A percentile compares a stretch with the other conserved stretches of the same genome.
Conservation (phyloP, 2,329 filamentous ascomycete species). For the Botrytis fragariae region DNA sequence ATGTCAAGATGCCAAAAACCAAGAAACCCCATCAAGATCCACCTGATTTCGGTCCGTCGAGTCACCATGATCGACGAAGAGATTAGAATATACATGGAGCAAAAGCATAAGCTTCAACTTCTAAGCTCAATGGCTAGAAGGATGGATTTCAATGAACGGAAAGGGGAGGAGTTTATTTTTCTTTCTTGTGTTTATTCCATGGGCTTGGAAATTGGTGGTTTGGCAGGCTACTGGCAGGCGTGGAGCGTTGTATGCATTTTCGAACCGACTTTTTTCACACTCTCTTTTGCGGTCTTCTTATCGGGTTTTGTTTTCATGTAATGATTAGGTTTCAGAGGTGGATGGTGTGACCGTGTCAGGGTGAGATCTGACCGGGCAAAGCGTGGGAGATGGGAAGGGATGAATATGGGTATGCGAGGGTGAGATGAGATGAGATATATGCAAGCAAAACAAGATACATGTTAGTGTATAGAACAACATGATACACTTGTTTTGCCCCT, state of each 20-base stretch:
- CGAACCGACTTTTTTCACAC: constrained; percentile 15
- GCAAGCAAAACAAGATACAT: constrained; percentile 12
- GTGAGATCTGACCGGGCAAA: neutral
- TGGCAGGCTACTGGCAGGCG: constrained; percentile 20
- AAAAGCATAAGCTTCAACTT: constrained; percentile 3
- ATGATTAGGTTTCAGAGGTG: constrained; percentile 18
- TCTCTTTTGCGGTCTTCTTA: constrained; percentile 16
- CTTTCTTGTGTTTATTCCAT: constrained; percentile 23
- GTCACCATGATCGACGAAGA: constrained; percentile 27
- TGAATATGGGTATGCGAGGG: neutral
- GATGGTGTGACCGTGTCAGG: neutral
- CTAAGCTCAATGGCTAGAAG: neutral
- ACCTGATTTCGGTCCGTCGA: constrained; percentile 38
- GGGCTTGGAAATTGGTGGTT: constrained; percentile 22
- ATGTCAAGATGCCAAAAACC: constrained; percentile 61
- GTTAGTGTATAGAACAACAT: constrained; percentile 16
- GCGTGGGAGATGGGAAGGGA: neutral
- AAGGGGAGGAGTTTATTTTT: constrained; percentile 18
- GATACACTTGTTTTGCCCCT: constrained; percentile 6
- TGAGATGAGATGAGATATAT: constrained; percentile 15
- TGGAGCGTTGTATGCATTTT: constrained; percentile 22
- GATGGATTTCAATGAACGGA: constrained; percentile 17
- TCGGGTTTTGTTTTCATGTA: constrained; percentile 20
- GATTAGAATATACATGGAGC: constrained; percentile 17
- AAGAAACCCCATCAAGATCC: constrained; percentile 35